phyloP scores from a whole-genome alignment of 495 filamentous ascomycete species.

The Collariella sp. region DNA sequence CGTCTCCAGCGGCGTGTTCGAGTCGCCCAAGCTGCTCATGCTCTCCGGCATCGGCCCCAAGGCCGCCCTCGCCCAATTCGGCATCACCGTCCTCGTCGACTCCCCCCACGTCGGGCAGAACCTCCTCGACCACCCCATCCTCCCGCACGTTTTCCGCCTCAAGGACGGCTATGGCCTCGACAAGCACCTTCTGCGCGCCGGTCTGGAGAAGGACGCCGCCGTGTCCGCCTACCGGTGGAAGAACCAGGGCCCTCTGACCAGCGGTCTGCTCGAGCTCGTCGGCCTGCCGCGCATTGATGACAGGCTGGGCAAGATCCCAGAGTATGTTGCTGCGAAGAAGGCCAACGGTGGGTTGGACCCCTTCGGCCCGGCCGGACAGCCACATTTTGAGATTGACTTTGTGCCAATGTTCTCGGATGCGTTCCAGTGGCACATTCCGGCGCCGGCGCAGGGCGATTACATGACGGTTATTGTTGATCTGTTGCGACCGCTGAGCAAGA shows the following conservation, averaged over 20 bases:
- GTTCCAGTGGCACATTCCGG: conserved; percentile 57
- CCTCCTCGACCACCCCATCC: conserved; percentile 47
- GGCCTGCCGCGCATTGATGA: conserved; percentile 51
- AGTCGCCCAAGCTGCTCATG: neutral
- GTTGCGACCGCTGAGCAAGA: conserved; percentile 45
- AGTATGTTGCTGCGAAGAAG: conserved; percentile 43
- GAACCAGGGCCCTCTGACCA: conserved; percentile 43
- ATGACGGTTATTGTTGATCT: conserved; percentile 55
- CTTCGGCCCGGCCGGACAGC: conserved; percentile 50
- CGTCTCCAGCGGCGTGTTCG: neutral
- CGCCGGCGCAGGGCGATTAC: conserved; percentile 40
- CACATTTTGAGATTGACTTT: conserved; percentile 60
- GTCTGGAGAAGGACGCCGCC: conserved; percentile 38
- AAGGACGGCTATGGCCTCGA: conserved; percentile 50
- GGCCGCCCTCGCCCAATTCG: neutral
- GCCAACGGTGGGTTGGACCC: conserved; percentile 47
- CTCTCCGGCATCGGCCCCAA: neutral
- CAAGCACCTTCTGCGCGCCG: conserved; percentile 43
- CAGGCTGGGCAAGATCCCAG: conserved; percentile 37
- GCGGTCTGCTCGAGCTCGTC: conserved; percentile 47
- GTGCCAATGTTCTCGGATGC: conserved; percentile 51
- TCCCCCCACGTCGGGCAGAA: conserved; percentile 42
- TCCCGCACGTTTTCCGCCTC: conserved; percentile 47
- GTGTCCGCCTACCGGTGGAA: conserved; percentile 40
- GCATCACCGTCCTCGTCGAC: neutral